Conservation (phyloP, 2,329 filamentous ascomycete genomes). For the Nectriaceae sp. region DNA sequence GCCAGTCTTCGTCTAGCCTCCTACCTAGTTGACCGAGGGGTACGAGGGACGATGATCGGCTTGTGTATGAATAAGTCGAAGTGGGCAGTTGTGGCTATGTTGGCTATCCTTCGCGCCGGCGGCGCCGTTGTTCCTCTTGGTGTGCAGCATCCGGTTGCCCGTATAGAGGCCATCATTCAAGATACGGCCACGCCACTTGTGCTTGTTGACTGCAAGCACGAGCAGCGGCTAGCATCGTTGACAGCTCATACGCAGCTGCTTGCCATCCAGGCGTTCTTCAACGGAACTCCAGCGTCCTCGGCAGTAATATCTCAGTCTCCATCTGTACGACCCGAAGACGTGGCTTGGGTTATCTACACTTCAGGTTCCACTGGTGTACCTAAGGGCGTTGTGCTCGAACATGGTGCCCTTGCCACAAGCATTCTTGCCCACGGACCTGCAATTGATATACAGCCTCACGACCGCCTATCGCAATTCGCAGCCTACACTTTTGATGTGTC, state of each 20-base stretch:
- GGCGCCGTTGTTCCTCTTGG: conserved; percentile 30
- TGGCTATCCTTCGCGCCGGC: conserved; percentile 39
- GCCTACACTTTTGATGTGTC: conserved; percentile 24
- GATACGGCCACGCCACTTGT: neutral
- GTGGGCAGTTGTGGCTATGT: conserved; percentile 35
- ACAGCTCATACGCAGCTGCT: neutral
- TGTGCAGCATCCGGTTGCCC: neutral
- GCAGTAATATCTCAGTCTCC: neutral
- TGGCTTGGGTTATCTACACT: conserved; percentile 17
- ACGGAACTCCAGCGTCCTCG: neutral
- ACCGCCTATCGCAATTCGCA: conserved; percentile 18
- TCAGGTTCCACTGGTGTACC: conserved; percentile 18
- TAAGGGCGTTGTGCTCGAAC: conserved; percentile 13
- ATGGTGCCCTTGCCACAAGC: conserved; percentile 9
- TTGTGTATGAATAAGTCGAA: conserved; percentile 41
- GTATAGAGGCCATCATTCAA: neutral
- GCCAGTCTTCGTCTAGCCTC: conserved; percentile 33
- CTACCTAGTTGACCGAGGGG: conserved; percentile 35
- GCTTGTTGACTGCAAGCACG: neutral
- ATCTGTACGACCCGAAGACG: neutral
- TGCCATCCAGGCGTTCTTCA: neutral
- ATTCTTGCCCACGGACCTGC: conserved; percentile 1
- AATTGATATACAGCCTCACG: neutral
- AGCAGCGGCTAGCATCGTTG: neutral
- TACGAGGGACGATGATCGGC: conserved; percentile 30